A percentile compares a stretch with the other conserved stretches of the same genome.
These are phyloP conservation scores for Achaetomiella virescens DNA, from an alignment of 495 filamentous ascomycete species.

Conservation along the genomic window DNA sequence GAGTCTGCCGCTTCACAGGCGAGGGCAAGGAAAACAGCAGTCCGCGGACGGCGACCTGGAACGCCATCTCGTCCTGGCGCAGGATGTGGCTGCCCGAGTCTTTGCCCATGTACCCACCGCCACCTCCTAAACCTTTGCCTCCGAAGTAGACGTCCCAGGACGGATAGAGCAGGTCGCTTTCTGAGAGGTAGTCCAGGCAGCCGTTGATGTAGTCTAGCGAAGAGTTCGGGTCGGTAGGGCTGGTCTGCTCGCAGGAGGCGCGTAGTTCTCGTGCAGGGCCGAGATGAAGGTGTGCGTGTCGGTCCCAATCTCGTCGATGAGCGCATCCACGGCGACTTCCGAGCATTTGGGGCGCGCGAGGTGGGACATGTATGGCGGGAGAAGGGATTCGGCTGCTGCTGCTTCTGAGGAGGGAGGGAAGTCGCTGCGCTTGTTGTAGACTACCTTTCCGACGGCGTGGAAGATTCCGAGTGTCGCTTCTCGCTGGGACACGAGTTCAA, in stretches of 20 bases:
- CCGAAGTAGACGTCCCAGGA: constrained; percentile 52
- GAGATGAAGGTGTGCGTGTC: constrained; percentile 83
- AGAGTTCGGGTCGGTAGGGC: constrained; percentile 38
- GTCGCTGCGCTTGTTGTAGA: constrained; percentile 81
- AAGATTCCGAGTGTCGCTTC: constrained; percentile 88
- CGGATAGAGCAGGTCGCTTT: constrained; percentile 73
- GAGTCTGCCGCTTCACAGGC: constrained; percentile 64
- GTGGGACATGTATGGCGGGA: constrained; percentile 56
- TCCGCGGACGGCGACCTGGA: constrained; percentile 80
- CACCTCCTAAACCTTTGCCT: constrained; percentile 34
- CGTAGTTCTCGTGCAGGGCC: constrained; percentile 93
- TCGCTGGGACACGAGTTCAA: constrained; percentile 72
- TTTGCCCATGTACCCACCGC: constrained; percentile 40
- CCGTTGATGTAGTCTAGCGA: constrained; percentile 61
- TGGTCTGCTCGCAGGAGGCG: constrained; percentile 69
- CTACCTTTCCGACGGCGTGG: constrained; percentile 89
- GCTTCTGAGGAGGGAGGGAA: constrained; percentile 25
- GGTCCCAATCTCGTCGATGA: constrained; percentile 85
- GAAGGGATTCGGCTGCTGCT: constrained; percentile 38
- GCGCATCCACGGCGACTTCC: constrained; percentile 62
- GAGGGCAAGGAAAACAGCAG: constrained; percentile 74
- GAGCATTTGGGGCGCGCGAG: constrained; percentile 58
- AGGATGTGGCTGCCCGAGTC: constrained; percentile 62
- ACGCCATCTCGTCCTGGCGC: constrained; percentile 86
- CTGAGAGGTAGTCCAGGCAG: constrained; percentile 80